These are phyloP conservation scores for Sporisorium graminicola DNA, from an alignment of 1,284 basidiomycete genomes.

Conservation along the genomic window DNA sequence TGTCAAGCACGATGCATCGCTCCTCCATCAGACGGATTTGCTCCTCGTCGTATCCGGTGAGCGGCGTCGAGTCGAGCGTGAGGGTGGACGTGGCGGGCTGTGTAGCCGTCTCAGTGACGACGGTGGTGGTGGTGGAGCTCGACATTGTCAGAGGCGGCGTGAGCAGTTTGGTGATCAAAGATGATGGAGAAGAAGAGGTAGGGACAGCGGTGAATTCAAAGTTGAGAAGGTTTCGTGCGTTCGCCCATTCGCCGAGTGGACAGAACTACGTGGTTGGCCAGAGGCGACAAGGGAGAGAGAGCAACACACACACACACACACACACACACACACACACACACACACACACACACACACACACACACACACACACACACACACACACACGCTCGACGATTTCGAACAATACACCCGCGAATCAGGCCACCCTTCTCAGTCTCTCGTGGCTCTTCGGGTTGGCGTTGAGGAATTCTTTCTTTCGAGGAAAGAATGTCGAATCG, in stretches of 20 bases:
- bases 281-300: too few relatives aligned
- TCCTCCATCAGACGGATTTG: constrained; percentile 91
- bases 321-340: too few relatives aligned
- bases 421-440: constrained; percentile 1
- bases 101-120: constrained; percentile 27
- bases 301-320: background rate
- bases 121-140: constrained; percentile 30
- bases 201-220: background rate
- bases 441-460: background rate
- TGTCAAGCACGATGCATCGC: constrained; percentile 92
- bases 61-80: constrained; percentile 49
- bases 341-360: too few relatives aligned
- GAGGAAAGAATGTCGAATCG: background rate
- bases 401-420: too few relatives aligned
- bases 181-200: background rate
- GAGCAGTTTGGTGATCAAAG: background rate
- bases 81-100: constrained; percentile 24
- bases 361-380: too few relatives aligned
- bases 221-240: constrained; percentile 2
- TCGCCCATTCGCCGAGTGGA: background rate
- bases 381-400: background rate
- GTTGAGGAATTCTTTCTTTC: background rate
- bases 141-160: constrained; percentile 15
- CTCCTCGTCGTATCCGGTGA: constrained; percentile 70
- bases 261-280: background rate